Base-by-base conservation (phyloP, 2,329 filamentous ascomycete species). In the Massarina eburnea region DNA sequence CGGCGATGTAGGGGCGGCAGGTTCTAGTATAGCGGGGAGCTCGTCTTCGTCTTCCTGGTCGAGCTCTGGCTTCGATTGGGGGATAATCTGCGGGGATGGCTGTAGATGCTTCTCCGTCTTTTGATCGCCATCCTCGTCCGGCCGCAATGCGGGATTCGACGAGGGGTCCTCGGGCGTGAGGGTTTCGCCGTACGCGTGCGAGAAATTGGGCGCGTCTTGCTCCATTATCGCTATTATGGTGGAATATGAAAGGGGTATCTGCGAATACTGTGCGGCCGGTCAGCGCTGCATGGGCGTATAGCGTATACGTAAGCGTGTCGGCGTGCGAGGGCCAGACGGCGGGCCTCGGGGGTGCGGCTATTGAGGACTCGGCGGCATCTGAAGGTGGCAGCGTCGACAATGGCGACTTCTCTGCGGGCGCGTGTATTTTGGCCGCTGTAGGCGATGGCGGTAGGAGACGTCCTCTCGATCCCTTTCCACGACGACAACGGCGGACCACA, bases 111-210 rank as follows among this genome's bases (percentile, higher is more conserved):
- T 50, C 34, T 49, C 18, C 39, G 17, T 45, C 36, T 46, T 33
- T 21, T 46, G 21, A 43, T 37, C 21, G 56, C 45, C 27, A 42
- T 62, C 53, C 38, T 49, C 55, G 45, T 80, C 73, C 29, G 75
- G 73, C 59, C 77, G 70, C 49, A 79, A 64, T 17, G 80, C 79
- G 35, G 80, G 79, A 70, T 83, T 78, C 80, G 80, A 82, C 17
- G 75, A 74, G 43, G 73, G 42, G 12, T 53, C 43, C 17, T 55
- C 34, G 22, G 55, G 41, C 15, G 59, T 44, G 40, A 58, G 49
- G 15, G 52, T 49, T 46, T 58, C 60, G 33, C 54, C 55, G 54
- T 62, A 70, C 39, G 71, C 72, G 59, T 68, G 69, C 39, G 68
- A 67, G 54, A 70, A 72, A 57, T 73, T 67, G 45, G 71, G 70